Evolutionary conservation across 2,329 filamentous ascomycete genomes (phyloP), one percentile per base, ranked within the genome.

Genomic region (Cercospora beticola): DNA sequence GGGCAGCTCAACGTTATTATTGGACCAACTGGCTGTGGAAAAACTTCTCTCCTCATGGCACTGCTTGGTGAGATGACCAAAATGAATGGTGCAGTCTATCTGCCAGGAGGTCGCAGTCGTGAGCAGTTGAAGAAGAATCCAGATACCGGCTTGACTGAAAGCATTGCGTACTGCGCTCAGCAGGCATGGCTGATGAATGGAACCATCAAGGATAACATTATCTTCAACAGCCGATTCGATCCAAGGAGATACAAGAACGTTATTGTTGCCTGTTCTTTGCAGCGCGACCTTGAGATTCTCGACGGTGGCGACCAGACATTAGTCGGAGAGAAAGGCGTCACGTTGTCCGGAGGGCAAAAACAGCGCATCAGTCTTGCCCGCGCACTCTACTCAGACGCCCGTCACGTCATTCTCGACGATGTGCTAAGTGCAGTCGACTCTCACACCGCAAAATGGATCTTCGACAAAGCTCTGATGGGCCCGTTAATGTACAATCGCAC

Each of bases 381-480:
- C 73, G 95, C 95, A 1, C 86, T 99, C n/a, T 99, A 99, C 81
- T 97, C 93, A 72, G 94, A 93, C 80, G 96, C 94, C 5, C 90
- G 90, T 64, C 94, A 98, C 79, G 82, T 99, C 16, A 86, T 99
- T 10, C 86, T 99, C 61, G 95, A 99, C 76, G 95, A 99, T 79
- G 97, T 96, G 71, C 86, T 99, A 54, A 97, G 94, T 77, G 95
- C 95, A 30, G 95, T 99, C 36, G 95, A 99, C 79, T 96, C 95
- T 3, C 95, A 99, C 76, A 98, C 95, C 0, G 94, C 94, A 2
- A 96, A 97, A 79, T 97, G 96, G 90, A 98, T 99, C 73, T 98
- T 98, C 81, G 91, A 91, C 78, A 91, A 97, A 80, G 97, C 94
- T 68, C 90, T 99, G 71, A 90, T 90, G 74, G 95, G 95, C 2